Conservation (phyloP, 805 yeast species). For the Kodamaea hsintzibuensis region DNA sequence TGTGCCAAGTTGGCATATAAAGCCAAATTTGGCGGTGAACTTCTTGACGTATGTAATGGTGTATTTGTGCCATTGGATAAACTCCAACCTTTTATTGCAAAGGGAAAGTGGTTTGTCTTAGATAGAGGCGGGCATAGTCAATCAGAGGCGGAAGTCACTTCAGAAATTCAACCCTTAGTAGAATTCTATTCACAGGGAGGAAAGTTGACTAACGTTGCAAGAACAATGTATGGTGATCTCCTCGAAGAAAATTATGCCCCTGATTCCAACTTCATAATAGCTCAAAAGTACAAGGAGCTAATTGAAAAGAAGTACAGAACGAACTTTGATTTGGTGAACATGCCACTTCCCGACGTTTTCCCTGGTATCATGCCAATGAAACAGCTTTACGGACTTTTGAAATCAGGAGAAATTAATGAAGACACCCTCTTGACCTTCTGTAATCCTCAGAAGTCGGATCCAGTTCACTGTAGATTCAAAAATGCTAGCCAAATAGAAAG, state of each 20-base stretch:
- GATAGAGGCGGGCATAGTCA: slow-evolving; percentile 12
- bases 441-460: not conserved
- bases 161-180: not conserved
- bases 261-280: slow-evolving; percentile 16
- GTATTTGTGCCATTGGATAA: slow-evolving; percentile 41
- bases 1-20: slow-evolving; percentile 85
- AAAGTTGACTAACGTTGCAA: slow-evolving; percentile 20
- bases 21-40: slow-evolving; percentile 73
- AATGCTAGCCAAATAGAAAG: not conserved
- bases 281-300: slow-evolving; percentile 16
- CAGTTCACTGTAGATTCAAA: not conserved
- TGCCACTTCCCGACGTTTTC: slow-evolving; percentile 40
- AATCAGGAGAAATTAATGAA: slow-evolving; percentile 23
- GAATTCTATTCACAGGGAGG: slow-evolving; percentile 2
- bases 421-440: slow-evolving; percentile 6
- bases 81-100: slow-evolving; percentile 25
- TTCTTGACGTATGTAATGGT: slow-evolving; percentile 55
- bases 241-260: not conserved
- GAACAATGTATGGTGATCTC: slow-evolving; percentile 17
- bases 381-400: slow-evolving; percentile 42
- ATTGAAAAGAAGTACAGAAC: slow-evolving; percentile 17
- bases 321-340: not conserved
- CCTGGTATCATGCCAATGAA: slow-evolving; percentile 54
- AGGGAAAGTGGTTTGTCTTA: slow-evolving; percentile 34
- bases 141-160: not conserved